Percentiles rank a stretch among this genome's conserved stretches.
Evolutionary conservation across 345 rosid genomes (phyloP).

Genomic region (Hypericum perforatum): DNA sequence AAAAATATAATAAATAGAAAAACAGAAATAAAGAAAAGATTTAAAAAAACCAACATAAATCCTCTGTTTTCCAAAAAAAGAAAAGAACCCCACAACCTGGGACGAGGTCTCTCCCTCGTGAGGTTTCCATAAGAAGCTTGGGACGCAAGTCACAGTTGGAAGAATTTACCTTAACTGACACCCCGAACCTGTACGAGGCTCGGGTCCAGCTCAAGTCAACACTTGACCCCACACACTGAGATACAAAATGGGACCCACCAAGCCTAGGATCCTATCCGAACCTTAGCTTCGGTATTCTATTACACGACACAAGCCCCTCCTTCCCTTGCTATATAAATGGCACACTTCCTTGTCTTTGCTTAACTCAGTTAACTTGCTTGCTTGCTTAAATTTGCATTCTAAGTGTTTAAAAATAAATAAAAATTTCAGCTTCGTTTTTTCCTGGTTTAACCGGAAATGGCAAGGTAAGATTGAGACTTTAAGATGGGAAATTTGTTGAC

Average conservation of each 20-base stretch:
- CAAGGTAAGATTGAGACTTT: conserved; percentile 11
- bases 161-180: conserved; percentile 24
- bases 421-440: background rate
- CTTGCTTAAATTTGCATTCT: too few species aligned
- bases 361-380: too few species aligned
- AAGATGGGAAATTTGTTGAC: background rate
- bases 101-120: too few species aligned
- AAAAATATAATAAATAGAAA: too few species aligned
- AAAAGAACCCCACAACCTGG: too few species aligned
- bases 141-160: conserved; percentile 26
- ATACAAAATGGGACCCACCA: background rate
- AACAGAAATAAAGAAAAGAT: too few species aligned
- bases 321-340: too few species aligned
- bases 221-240: conserved; percentile 15
- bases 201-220: conserved; percentile 17
- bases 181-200: conserved; percentile 17
- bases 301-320: background rate
- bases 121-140: conserved; percentile 12
- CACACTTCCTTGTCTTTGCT: background rate
- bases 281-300: conserved; percentile 19
- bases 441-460: conserved; percentile 5
- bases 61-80: too few species aligned
- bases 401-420: too few species aligned
- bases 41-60: too few species aligned
- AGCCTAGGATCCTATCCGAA: conserved; percentile 13